Percentiles rank a stretch among this genome's conserved stretches.
These are phyloP conservation scores for Fusarium tuaranense DNA, from an alignment of 2,329 filamentous ascomycete species.

Conservation along the genomic window DNA sequence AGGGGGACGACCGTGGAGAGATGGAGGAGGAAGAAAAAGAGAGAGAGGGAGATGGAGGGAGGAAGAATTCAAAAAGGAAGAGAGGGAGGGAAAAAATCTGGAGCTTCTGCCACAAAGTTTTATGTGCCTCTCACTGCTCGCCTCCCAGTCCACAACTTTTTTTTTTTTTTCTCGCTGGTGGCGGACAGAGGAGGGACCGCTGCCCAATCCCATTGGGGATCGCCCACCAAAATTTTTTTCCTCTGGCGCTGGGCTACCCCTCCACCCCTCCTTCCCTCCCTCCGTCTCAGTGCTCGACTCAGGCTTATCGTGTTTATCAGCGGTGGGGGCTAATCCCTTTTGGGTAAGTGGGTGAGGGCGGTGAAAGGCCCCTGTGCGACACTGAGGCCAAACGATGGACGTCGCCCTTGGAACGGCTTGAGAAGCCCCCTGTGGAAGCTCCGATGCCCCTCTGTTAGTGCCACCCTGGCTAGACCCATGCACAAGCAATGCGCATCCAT, in stretches of 20 bases:
- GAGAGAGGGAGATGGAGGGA: conserved; percentile 47
- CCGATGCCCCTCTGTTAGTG: conserved; percentile 29
- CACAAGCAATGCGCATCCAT: conserved; percentile 36
- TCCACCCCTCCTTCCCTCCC: conserved; percentile 43
- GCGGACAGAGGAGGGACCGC: conserved; percentile 5
- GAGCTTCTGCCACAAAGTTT: conserved; percentile 48
- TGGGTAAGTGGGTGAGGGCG: conserved; percentile 39
- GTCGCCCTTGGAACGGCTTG: conserved; percentile 24
- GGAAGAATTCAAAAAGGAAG: conserved; percentile 45
- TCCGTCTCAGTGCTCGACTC: conserved; percentile 40
- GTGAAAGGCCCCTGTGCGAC: conserved; percentile 36
- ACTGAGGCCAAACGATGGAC: background rate
- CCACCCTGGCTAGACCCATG: conserved; percentile 37
- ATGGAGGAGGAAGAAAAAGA: conserved; percentile 51
- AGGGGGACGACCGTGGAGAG: conserved; percentile 56
- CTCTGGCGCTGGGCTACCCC: conserved; percentile 33
- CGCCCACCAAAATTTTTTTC: conserved; percentile 40
- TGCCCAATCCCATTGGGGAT: conserved; percentile 14
- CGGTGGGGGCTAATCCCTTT: conserved; percentile 29
- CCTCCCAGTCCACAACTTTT: conserved; percentile 46
- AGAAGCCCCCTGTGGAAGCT: conserved; percentile 26
- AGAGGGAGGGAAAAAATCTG: conserved; percentile 44
- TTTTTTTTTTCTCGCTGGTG: conserved; percentile 37
- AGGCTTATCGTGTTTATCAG: conserved; percentile 50
- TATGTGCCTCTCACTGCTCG: conserved; percentile 42